A percentile compares a stretch with the other conserved stretches of the same genome.
These are phyloP conservation scores for Penicillium paneum DNA, from an alignment of 2,329 filamentous ascomycete genomes.

Conservation along the genomic window DNA sequence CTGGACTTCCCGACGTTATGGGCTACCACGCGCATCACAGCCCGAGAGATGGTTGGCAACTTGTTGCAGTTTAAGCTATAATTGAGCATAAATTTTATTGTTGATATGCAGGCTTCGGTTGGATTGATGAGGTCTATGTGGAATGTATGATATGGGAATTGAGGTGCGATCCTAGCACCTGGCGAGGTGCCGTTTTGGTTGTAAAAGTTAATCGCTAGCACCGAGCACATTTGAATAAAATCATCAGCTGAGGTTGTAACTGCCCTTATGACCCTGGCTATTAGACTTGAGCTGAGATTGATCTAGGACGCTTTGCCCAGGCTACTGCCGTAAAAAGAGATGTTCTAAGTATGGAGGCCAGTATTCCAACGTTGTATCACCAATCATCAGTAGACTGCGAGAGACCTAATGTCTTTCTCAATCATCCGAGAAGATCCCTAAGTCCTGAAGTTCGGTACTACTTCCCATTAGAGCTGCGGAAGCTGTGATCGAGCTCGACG, in stretches of 20 bases:
- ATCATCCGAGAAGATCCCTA: constrained; percentile 47
- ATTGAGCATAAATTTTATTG: constrained; percentile 9
- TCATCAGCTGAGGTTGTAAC: neutral
- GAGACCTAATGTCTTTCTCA: constrained; percentile 56
- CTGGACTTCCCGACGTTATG: constrained; percentile 82
- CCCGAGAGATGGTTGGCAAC: constrained; percentile 71
- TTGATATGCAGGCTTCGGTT: neutral
- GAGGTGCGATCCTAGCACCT: neutral
- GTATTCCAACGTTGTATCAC: constrained; percentile 59
- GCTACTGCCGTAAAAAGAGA: neutral
- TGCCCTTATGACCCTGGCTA: neutral
- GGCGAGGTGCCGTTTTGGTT: neutral
- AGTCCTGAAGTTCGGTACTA: constrained; percentile 59
- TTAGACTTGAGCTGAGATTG: neutral
- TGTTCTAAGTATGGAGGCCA: constrained; percentile 47
- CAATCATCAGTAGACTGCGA: constrained; percentile 56
- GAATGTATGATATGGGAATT: constrained; percentile 8
- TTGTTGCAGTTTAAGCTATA: constrained; percentile 69
- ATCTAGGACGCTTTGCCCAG: neutral
- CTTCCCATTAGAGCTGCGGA: constrained; percentile 60
- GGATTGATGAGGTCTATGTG: constrained; percentile 1
- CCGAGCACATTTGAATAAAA: neutral
- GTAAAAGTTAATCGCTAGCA: constrained; percentile 1
- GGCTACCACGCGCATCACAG: constrained; percentile 73
- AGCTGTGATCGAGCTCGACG: constrained; percentile 66